Evolutionary conservation across 1,284 basidiomycete genomes (phyloP).

Genomic region (Prillingera fragicola): DNA sequence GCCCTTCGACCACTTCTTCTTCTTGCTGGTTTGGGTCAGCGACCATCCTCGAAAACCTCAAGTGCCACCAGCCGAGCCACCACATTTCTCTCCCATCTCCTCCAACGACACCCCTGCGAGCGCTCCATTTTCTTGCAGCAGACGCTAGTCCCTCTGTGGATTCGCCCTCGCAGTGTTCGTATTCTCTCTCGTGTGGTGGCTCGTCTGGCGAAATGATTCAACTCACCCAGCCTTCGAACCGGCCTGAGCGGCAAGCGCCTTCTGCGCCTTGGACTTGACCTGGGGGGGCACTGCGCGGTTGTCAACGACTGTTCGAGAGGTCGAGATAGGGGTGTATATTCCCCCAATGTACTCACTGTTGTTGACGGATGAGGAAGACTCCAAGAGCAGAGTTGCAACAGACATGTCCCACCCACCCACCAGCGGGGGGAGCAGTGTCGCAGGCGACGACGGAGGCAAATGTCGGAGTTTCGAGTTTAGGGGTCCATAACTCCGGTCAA

Average conservation of each 20-base stretch:
- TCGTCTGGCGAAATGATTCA: background rate
- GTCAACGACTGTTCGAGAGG: conserved; percentile 6
- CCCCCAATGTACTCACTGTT: no score
- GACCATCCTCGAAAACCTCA: background rate
- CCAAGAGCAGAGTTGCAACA: no score
- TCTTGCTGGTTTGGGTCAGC: conserved; percentile 57
- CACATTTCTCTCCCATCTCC: background rate
- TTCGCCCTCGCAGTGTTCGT: background rate
- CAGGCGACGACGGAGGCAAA: no score
- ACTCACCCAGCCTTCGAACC: conserved; percentile 50
- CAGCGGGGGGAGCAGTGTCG: no score
- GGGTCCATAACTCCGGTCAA: no score
- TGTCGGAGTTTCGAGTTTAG: no score
- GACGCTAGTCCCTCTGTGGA: background rate
- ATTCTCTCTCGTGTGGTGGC: background rate
- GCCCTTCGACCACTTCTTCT: conserved; percentile 99
- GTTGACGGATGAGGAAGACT: conserved; percentile 3
- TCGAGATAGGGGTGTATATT: no score
- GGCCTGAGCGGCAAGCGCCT: conserved; percentile 49
- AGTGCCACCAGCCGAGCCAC: background rate
- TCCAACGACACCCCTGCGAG: background rate
- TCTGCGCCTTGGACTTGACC: conserved; percentile 48
- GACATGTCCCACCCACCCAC: no score
- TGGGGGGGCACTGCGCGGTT: conserved; percentile 43
- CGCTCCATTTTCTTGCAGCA: background rate